Base-by-base conservation (phyloP, 129 eudicot species). In the Pittosporum tobira region DNA sequence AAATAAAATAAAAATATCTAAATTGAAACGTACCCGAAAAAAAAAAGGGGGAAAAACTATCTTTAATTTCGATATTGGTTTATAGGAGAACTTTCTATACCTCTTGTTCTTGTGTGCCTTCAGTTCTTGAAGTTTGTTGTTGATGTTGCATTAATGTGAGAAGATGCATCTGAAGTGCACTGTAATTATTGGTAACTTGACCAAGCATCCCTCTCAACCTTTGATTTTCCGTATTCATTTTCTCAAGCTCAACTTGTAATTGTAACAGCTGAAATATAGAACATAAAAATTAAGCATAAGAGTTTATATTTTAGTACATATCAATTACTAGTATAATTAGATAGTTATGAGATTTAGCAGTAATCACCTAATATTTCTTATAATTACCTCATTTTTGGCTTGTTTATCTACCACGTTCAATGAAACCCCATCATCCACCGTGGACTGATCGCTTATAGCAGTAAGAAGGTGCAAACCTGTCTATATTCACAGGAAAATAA, bases 381-480 rank as follows among this genome's bases (percentile, higher is more conserved):
- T n/a, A 38, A 34, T 63, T 73, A 88, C 97, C 97, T 84, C 88
- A 68, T 59, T 75, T 30, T 81, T 79, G 11, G 79, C 71, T 65
- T 46, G 63, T 30, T 72, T 66, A 55, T 76, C 81, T 26, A 68
- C 81, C 6, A 54, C 66, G 16, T 38, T 79, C 0, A 84, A 73
- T 20, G 88, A 80, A 53, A 69, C 24, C 52, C 82, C 82, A 54
- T 76, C 84, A 16, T 89, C 94, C 57, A 84, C 70, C 68, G 80
- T 72, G 2, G 88, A 81, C 54, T 80, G 97, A 66, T 84, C 82
- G 28, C 86, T 82, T 57, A 71, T 77, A 16, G 75, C 61, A 4
- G 84, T 79, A 24, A 73, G 74, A 48, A 88, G 87, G 51, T 79
- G 77, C 77, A 88, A 71, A 53, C 94, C 83, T 9, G 79, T 84